A percentile compares a stretch with the other conserved stretches of the same genome.
These are phyloP conservation scores for Lichtheimia ornata DNA, from an alignment of 371 early-diverging fungal species.

Conservation along the genomic window DNA sequence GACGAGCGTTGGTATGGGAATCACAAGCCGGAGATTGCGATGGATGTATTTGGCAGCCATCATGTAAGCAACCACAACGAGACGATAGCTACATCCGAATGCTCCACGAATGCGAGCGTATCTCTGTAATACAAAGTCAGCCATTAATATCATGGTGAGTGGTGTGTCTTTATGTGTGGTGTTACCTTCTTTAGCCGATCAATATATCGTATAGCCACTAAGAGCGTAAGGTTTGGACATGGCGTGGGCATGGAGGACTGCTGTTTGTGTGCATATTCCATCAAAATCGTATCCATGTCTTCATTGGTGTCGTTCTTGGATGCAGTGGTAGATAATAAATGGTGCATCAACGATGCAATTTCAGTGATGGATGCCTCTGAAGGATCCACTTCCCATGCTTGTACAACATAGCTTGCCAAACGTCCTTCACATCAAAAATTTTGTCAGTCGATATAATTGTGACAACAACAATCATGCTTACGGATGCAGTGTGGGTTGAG, in stretches of 20 bases:
- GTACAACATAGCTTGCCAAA: conserved; percentile 37
- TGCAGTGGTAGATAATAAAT: conserved; percentile 24
- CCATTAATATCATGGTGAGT: too few relatives aligned
- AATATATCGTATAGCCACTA: conserved; percentile 59
- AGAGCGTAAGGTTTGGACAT: conserved; percentile 51
- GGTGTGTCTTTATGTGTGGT: background rate
- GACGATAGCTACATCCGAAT: conserved; percentile 55
- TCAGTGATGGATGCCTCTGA: conserved; percentile 28
- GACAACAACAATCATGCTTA: conserved; percentile 17
- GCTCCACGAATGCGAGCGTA: conserved; percentile 52
- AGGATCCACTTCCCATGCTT: conserved; percentile 46
- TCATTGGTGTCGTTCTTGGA: conserved; percentile 18
- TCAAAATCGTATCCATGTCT: conserved; percentile 13
- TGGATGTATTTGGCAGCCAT: conserved; percentile 61
- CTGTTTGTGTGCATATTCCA: too few relatives aligned
- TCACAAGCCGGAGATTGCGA: conserved; percentile 35
- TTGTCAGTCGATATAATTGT: background rate
- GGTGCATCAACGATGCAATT: conserved; percentile 31
- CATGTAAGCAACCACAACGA: conserved; percentile 59
- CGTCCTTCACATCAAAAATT: conserved; percentile 24
- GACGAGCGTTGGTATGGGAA: conserved; percentile 18
- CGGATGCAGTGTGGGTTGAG: conserved; percentile 34
- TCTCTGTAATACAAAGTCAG: conserved; percentile 29
- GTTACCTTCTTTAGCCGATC: conserved; percentile 58
- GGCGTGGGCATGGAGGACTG: conserved; percentile 35